Evolutionary conservation across 306 rosid species (phyloP).

Genomic region (Acacia crassicarpa): DNA sequence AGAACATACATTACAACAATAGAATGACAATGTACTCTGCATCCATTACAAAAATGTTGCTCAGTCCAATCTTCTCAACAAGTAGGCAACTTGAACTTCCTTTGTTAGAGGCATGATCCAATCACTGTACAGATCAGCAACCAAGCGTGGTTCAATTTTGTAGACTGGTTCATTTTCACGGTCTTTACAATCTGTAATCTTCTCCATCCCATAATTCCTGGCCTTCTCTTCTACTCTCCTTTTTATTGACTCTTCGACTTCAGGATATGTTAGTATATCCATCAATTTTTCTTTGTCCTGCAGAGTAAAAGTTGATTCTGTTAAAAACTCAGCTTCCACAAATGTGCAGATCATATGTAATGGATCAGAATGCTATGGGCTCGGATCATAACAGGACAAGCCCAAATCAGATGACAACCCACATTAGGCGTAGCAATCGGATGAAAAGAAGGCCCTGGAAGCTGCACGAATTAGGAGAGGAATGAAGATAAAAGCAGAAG

Average conservation of each 20-base stretch:
- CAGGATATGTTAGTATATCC: slow-evolving; percentile 73
- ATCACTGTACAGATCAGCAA: slow-evolving; percentile 81
- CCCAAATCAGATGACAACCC: too few species aligned
- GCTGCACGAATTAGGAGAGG: too few species aligned
- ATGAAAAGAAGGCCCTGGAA: too few species aligned
- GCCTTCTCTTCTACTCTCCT: slow-evolving; percentile 81
- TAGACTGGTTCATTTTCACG: slow-evolving; percentile 52
- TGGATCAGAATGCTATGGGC: too few species aligned
- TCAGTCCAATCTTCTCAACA: slow-evolving; percentile 85
- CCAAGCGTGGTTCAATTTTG: slow-evolving; percentile 76
- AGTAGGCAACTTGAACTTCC: slow-evolving; percentile 87
- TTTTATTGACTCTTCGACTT: slow-evolving; percentile 70
- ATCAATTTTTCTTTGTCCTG: slow-evolving; percentile 78
- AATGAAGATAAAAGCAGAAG: too few species aligned
- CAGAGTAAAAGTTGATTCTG: slow-evolving; percentile 22
- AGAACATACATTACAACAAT: neutral
- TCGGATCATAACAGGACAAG: too few species aligned
- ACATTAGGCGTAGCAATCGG: too few species aligned
- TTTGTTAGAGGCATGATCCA: slow-evolving; percentile 99
- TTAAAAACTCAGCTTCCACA: slow-evolving; percentile 13
- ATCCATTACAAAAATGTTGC: neutral
- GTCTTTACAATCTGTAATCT: slow-evolving; percentile 46
- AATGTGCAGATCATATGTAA: slow-evolving; percentile 19
- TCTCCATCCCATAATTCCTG: slow-evolving; percentile 76
- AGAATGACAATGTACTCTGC: neutral